Percentiles rank a stretch among this genome's conserved stretches.
These are phyloP conservation scores for Alternaria metachromatica DNA, from an alignment of 2,329 filamentous ascomycete genomes.

Conservation along the genomic window DNA sequence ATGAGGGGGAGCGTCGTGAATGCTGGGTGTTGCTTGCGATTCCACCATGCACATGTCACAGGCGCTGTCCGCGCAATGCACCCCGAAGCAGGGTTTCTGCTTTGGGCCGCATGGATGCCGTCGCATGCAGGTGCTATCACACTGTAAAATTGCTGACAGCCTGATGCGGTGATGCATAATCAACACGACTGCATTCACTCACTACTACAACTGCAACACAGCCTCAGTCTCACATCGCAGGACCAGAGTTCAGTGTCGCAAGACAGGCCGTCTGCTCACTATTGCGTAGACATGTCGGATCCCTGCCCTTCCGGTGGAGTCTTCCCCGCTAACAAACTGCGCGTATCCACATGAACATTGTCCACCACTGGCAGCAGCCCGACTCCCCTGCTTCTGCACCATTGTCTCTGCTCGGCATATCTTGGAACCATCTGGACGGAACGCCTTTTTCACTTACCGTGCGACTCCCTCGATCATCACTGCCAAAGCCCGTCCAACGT, in stretches of 20 bases:
- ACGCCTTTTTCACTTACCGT: not conserved
- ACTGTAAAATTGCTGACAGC: not conserved
- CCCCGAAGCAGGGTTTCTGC: conserved; percentile 1
- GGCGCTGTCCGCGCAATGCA: conserved; percentile 4
- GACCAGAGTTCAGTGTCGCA: not conserved
- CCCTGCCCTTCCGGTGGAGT: conserved; percentile 12
- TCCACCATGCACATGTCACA: not conserved
- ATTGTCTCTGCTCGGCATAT: not conserved
- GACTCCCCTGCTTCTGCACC: conserved; percentile 11
- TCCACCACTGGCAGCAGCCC: conserved; percentile 18
- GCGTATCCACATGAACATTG: not conserved
- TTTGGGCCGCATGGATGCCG: conserved; percentile 3
- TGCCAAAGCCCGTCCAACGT: conserved; percentile 12
- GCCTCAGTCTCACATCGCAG: not conserved
- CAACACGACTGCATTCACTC: not conserved
- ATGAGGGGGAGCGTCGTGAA: not conserved
- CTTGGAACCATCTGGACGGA: not conserved
- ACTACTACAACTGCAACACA: not conserved
- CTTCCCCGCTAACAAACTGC: conserved; percentile 22
- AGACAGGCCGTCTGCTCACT: not conserved
- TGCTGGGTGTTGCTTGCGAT: not conserved
- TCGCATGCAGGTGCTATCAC: conserved; percentile 9
- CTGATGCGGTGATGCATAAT: conserved; percentile 12
- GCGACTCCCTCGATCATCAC: conserved; percentile 5
- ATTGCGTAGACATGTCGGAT: not conserved